These are phyloP conservation scores for Allium cepa DNA, from an alignment of 106 monocot genomes.

Conservation along the genomic window DNA sequence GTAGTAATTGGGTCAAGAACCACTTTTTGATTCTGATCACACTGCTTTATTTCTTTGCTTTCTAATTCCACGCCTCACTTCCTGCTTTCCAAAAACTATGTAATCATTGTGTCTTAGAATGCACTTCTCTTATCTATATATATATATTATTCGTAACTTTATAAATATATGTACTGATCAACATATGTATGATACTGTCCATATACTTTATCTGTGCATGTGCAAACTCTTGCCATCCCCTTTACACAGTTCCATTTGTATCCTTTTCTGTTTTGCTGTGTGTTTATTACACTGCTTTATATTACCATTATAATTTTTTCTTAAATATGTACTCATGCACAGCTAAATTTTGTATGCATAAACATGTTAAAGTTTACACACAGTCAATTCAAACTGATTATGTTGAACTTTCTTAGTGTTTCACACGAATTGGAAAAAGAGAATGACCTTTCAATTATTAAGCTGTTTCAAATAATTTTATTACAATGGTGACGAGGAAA, in stretches of 20 bases:
- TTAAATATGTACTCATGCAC: too few relatives aligned
- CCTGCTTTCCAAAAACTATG: slow-evolving; percentile 37
- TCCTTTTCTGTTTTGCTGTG: background rate
- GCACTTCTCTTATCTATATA: slow-evolving; percentile 26
- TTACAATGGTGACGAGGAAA: too few relatives aligned
- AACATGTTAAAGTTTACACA: too few relatives aligned
- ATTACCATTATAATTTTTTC: background rate
- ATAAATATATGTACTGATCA: too few relatives aligned
- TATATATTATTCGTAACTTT: too few relatives aligned
- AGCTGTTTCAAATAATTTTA: too few relatives aligned
- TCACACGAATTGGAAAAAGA: too few relatives aligned
- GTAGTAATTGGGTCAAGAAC: slow-evolving; percentile 27
- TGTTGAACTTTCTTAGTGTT: too few relatives aligned
- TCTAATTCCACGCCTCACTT: slow-evolving; percentile 47
- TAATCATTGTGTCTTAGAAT: slow-evolving; percentile 86
- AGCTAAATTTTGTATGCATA: too few relatives aligned
- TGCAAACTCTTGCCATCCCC: background rate
- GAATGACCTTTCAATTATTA: too few relatives aligned
- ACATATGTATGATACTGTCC: slow-evolving; percentile 5
- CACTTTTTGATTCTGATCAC: slow-evolving; percentile 7
- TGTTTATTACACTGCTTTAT: background rate
- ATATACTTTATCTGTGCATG: slow-evolving; percentile 3
- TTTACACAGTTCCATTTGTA: background rate
- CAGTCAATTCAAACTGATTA: too few relatives aligned
- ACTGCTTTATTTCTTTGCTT: background rate